Evolutionary conservation across 2,329 filamentous ascomycete genomes (phyloP), one percentile per base, ranked within the genome.

Genomic region (Fusarium sp.): DNA sequence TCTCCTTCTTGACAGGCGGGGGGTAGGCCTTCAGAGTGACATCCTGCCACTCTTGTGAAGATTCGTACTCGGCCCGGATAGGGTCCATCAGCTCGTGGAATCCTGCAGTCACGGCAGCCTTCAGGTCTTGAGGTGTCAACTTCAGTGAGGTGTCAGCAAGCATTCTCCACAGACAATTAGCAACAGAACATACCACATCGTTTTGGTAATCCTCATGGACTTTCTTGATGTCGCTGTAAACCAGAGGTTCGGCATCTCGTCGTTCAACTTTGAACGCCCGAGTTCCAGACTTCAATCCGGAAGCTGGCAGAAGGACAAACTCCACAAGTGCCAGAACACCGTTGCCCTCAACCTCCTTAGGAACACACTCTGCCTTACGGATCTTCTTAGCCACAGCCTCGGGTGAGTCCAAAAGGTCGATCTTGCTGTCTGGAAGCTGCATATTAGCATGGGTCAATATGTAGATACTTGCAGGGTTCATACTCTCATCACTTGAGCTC

Each of bases 281-380:
- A 63, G 83, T 82, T 61, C 86, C 83, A 61, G 35, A 57, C 29
- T 82, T 85, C 45, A 97, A 82, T n/a, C 85, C 85, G 11, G 89
- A 84, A 4, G 90, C 91, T 1, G 94, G 93, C 11, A 99, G 85
- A 31, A 98, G 84, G 29, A 97, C 93, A 75, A 88, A 93, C 79
- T 98, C 92, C 20, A 96, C 90, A 65, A 98, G 94, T 4, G 91
- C 88, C 50, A 98, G 82, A 14, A 98, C 83, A 20, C 95, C 96
- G 76, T 98, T 98, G 29, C 90, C 91, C 72, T 97, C 93, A 6
- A 92, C 85, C 25, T 91, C 84, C 74, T 89, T 88, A 31, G 94
- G 94, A 17, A 88, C 87, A 21, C 91, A 92, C 66, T 91, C 88
- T 1, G 95, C 94, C 80, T 97, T 97, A 76, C 90, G 90, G 52